Percentiles rank a stretch among this genome's conserved stretches.
phyloP scores from a whole-genome alignment of 371 early-diverging fungal species.

The Apophysomyces variabilis region DNA sequence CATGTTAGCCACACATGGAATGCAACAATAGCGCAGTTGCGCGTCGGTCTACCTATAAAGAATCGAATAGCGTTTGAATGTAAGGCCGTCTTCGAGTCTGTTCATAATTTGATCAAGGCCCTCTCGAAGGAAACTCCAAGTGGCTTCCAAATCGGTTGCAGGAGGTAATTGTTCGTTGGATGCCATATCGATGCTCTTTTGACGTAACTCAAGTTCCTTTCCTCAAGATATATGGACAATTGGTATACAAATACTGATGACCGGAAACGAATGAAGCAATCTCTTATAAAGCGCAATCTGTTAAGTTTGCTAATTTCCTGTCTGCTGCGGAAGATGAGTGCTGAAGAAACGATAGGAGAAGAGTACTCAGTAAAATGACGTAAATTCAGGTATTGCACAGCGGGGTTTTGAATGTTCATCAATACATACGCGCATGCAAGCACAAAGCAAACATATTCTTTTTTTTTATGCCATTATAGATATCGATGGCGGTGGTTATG shows the following conservation, averaged over 20 bases:
- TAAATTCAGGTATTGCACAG: no score
- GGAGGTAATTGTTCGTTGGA: constrained; percentile 40
- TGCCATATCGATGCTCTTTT: constrained; percentile 19
- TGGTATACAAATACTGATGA: constrained; percentile 2
- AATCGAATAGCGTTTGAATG: constrained; percentile 76
- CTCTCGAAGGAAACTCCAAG: constrained; percentile 78
- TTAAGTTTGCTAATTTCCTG: background rate
- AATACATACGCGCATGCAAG: no score
- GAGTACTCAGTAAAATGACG: no score
- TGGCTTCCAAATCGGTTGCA: constrained; percentile 61
- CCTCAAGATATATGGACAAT: background rate
- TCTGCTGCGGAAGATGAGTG: constrained; percentile 4
- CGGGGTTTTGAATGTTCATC: no score
- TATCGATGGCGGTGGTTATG: no score
- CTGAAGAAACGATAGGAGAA: background rate
- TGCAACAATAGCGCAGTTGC: constrained; percentile 1
- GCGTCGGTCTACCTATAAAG: constrained; percentile 80
- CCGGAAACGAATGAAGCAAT: background rate
- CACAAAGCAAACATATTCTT: no score
- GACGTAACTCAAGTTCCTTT: background rate
- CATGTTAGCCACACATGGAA: background rate
- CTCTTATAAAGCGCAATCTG: background rate
- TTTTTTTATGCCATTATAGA: no score
- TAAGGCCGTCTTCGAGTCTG: constrained; percentile 76
- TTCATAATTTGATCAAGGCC: constrained; percentile 86